Evolutionary conservation across 352 stramenopile species (phyloP), one percentile per base, ranked within the genome.

Genomic region (Phytophthora uliginosa): DNA sequence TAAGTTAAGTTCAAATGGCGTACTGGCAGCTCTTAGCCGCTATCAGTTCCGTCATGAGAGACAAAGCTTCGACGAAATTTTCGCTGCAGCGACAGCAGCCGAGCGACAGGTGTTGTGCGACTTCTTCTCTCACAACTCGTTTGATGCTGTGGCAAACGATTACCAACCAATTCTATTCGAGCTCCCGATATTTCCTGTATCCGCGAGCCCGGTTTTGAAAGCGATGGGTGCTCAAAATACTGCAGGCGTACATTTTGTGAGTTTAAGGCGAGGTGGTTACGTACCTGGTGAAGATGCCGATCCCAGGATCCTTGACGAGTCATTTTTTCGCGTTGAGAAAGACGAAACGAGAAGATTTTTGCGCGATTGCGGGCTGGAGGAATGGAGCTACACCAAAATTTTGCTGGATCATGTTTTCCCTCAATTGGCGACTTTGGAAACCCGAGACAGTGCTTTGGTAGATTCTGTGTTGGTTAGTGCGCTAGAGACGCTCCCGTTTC

Each of bases 341-440:
- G 73, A 83, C 26, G 50, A 45, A 42, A 69, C 69, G 15, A 79
- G 82, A 52, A 81, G 68, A 31, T 87, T 94, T 63, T 40, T 94
- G 38, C 79, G 78, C 12, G 75, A 83, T 10, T 78, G 74, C 26
- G 76, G 82, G 3, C 65, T 91, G 17, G 81, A 91, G 10, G 84
- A 93, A 58, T 89, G 77, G 83, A 83, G 72, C 17, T 79, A 78
- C 57, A 84, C 86, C 2, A 78, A 74, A 31, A 82, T 92, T 48
- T 72, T 94, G 47, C 31, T 93, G 50, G 76, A 90, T 31, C 73
- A 89, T 50, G 80, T 95, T 47, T 86, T 95, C 34, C 87, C 86
- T 24, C 76, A 69, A 22, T 50, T 95, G 17, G 17, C 54, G 12
- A 52, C 34, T 15, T 73, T 93, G 13, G 75, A 88, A 57, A 38